These are phyloP conservation scores for Phytopythium litorale DNA, from an alignment of 352 stramenopile genomes.

Conservation along the genomic window DNA sequence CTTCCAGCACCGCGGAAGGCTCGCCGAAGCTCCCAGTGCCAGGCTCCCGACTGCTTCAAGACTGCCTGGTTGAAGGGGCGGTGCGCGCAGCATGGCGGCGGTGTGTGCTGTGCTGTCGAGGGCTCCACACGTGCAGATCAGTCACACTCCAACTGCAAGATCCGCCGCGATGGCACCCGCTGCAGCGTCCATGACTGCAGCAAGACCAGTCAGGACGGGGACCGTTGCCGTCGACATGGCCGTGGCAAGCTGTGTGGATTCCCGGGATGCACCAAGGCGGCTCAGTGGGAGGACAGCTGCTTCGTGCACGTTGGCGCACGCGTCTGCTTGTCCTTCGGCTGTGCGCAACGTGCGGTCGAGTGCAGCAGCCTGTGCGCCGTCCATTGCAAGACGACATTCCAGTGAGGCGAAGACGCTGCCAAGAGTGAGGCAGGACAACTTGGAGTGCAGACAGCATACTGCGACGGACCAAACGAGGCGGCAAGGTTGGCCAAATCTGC, in stretches of 20 bases:
- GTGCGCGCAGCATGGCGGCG: slow-evolving; percentile 73
- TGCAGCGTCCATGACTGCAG: slow-evolving; percentile 57
- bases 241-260: slow-evolving; percentile 76
- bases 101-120: slow-evolving; percentile 57
- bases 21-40: not conserved
- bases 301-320: slow-evolving; percentile 57
- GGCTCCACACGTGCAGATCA: slow-evolving; percentile 74
- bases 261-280: slow-evolving; percentile 78
- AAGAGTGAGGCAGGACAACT: not conserved
- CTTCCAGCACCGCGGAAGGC: not conserved
- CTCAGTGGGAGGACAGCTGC: slow-evolving; percentile 75
- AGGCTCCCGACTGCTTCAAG: not conserved
- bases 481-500: too few species aligned
- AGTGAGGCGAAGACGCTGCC: not conserved
- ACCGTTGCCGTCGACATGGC: slow-evolving; percentile 72
- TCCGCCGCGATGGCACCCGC: slow-evolving; percentile 70
- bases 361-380: not conserved
- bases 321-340: slow-evolving; percentile 53
- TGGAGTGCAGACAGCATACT: too few species aligned
- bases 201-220: slow-evolving; percentile 57
- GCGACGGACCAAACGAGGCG: not conserved
- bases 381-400: not conserved
- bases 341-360: slow-evolving; percentile 14
- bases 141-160: slow-evolving; percentile 73
- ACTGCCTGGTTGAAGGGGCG: slow-evolving; percentile 19